Evolutionary conservation across 2,329 filamentous ascomycete genomes (phyloP).

Genomic region (Colletotrichum sp.): DNA sequence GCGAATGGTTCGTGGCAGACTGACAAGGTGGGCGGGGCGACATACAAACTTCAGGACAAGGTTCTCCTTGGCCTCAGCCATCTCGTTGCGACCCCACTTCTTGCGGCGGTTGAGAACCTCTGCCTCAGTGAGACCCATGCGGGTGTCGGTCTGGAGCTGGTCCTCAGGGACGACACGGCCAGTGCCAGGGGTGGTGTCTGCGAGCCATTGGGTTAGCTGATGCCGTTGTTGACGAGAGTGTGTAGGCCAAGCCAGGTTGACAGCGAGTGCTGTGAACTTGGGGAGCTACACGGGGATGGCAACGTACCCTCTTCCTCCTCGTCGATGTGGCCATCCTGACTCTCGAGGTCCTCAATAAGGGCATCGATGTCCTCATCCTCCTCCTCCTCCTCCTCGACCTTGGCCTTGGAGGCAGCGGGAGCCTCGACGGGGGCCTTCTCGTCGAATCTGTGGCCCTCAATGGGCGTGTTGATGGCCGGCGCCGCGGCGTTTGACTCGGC

Average conservation of each 20-base stretch:
- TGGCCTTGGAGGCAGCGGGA: slow-evolving; percentile 41
- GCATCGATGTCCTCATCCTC: slow-evolving; percentile 82
- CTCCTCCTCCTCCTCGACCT: slow-evolving; percentile 70
- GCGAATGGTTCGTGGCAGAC: background rate
- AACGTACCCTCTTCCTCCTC: slow-evolving; percentile 63
- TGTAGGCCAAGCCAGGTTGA: background rate
- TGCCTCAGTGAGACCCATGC: slow-evolving; percentile 71
- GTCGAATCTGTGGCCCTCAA: slow-evolving; percentile 68
- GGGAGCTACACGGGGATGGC: background rate
- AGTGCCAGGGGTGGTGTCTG: slow-evolving; percentile 49
- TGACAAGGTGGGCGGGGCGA: background rate
- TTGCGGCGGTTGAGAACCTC: slow-evolving; percentile 69
- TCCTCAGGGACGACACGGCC: slow-evolving; percentile 73
- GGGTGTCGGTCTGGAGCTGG: slow-evolving; percentile 77
- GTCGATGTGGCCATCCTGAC: slow-evolving; percentile 73
- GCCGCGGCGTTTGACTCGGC: slow-evolving; percentile 59
- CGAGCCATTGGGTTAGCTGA: background rate
- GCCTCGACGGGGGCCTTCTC: slow-evolving; percentile 58
- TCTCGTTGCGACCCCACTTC: slow-evolving; percentile 81
- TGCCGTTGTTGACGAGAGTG: background rate
- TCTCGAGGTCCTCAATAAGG: slow-evolving; percentile 87
- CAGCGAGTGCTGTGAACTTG: background rate
- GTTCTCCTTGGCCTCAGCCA: slow-evolving; percentile 92
- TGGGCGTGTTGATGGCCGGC: slow-evolving; percentile 67
- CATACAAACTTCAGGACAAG: slow-evolving; percentile 76